phyloP scores from a whole-genome alignment of 495 filamentous ascomycete species.

The Bryoglossum gracile region DNA sequence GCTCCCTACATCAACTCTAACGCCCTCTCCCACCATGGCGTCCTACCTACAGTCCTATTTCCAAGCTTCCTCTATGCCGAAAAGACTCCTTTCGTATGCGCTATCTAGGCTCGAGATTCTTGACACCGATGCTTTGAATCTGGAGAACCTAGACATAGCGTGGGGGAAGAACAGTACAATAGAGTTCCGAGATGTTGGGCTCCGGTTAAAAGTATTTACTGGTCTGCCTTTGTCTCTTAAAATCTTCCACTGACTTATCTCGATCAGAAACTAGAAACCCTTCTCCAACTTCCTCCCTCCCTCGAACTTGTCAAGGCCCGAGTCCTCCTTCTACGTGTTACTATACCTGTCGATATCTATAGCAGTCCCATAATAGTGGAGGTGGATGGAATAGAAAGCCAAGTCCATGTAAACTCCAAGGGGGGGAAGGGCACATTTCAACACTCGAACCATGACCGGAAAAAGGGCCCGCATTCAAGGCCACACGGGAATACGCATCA shows the following conservation, averaged over 20 bases:
- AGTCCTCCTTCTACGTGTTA: conserved; percentile 63
- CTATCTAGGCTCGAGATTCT: conserved; percentile 72
- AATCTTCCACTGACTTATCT: too few relatives aligned
- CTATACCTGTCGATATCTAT: conserved; percentile 74
- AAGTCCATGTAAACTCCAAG: conserved; percentile 35
- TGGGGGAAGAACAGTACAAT: conserved; percentile 69
- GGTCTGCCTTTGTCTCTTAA: too few relatives aligned
- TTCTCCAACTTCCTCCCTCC: conserved; percentile 63
- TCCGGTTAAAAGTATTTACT: conserved; percentile 57
- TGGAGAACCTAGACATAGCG: conserved; percentile 70
- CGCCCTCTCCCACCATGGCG: conserved; percentile 33
- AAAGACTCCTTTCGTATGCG: conserved; percentile 73
- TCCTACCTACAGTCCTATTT: conserved; percentile 62
- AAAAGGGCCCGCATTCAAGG: conserved; percentile 3
- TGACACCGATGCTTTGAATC: conserved; percentile 71
- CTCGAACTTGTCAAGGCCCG: conserved; percentile 64
- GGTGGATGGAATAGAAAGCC: conserved; percentile 67
- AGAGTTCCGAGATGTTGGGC: conserved; percentile 72
- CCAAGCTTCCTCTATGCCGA: conserved; percentile 71
- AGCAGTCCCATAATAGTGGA: conserved; percentile 71
- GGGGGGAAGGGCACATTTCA: conserved; percentile 12
- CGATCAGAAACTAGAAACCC: conserved; percentile 69
- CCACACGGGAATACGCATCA: neutral
- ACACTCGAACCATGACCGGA: conserved; percentile 26
- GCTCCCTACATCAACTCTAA: neutral